phyloP scores from a whole-genome alignment of 148 eudicot species.

The Rhododendron williamsianum region DNA sequence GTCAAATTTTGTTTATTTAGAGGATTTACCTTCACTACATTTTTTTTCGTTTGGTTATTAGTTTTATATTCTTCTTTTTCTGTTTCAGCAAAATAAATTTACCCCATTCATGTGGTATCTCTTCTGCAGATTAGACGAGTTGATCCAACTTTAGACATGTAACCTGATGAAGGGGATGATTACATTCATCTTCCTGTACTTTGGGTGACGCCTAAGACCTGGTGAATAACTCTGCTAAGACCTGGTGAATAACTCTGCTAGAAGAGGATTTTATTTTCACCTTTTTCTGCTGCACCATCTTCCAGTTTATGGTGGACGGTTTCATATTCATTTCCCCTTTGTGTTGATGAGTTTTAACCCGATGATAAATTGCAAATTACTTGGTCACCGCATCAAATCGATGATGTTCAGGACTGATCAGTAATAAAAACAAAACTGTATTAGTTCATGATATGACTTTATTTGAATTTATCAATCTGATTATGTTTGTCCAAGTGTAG shows the following conservation, averaged over 20 bases:
- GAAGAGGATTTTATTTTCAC: neutral
- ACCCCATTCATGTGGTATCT: too few relatives aligned
- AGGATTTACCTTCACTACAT: too few relatives aligned
- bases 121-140: constrained; percentile 76
- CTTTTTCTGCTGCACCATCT: neutral
- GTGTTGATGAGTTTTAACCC: neutral
- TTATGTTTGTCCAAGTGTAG: constrained; percentile 29
- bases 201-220: neutral
- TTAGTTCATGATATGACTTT: neutral
- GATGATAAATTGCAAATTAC: neutral
- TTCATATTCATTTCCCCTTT: neutral
- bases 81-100: too few relatives aligned
- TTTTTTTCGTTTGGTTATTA: too few relatives aligned
- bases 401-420: neutral
- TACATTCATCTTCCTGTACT: constrained; percentile 82
- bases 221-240: too few relatives aligned
- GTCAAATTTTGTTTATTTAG: too few relatives aligned
- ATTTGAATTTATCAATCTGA: neutral
- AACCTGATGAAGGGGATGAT: constrained; percentile 95
- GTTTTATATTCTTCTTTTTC: too few relatives aligned
- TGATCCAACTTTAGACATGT: constrained; percentile 94
- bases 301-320: neutral
- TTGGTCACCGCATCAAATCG: neutral
- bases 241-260: too few relatives aligned
- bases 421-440: neutral